These are phyloP conservation scores for Tuber umbilicatum DNA, from an alignment of 495 filamentous ascomycete species.

Conservation along the genomic window DNA sequence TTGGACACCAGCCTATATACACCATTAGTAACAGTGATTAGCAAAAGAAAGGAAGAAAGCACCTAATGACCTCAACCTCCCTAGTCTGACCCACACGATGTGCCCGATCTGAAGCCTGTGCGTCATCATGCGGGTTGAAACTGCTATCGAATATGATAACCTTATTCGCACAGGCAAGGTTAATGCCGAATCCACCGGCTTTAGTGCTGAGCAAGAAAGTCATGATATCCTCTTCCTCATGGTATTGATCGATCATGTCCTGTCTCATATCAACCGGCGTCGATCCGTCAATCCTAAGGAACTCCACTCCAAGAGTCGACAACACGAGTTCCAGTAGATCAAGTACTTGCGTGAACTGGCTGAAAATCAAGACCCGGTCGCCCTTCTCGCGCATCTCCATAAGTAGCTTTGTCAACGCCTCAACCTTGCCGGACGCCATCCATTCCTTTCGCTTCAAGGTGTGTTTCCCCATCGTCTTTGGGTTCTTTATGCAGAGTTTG, in stretches of 20 bases:
- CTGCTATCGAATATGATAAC: slow-evolving; percentile 93
- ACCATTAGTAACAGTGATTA: slow-evolving; percentile 27
- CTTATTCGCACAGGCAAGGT: slow-evolving; percentile 89
- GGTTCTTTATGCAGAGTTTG: slow-evolving; percentile 64
- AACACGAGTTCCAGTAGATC: slow-evolving; percentile 81
- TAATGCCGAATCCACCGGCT: slow-evolving; percentile 91
- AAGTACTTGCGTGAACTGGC: slow-evolving; percentile 83
- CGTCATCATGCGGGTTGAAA: slow-evolving; percentile 94
- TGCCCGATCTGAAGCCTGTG: slow-evolving; percentile 92
- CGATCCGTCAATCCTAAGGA: slow-evolving; percentile 75
- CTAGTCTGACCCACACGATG: slow-evolving; percentile 87
- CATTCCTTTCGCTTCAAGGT: slow-evolving; percentile 68
- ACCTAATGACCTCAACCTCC: slow-evolving; percentile 70
- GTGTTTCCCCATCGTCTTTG: slow-evolving; percentile 61
- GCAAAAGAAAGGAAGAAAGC: background rate
- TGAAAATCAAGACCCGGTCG: slow-evolving; percentile 82
- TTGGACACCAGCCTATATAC: slow-evolving; percentile 62
- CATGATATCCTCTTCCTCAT: slow-evolving; percentile 65
- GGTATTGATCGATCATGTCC: slow-evolving; percentile 78
- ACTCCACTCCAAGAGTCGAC: slow-evolving; percentile 63
- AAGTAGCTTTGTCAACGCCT: slow-evolving; percentile 66
- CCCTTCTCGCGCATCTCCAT: slow-evolving; percentile 68
- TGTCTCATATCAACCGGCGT: slow-evolving; percentile 79
- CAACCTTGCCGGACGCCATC: slow-evolving; percentile 90
- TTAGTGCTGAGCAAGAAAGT: slow-evolving; percentile 91